Base-by-base conservation (phyloP, 129 eudicot genomes). In the Tanacetum coccineum region DNA sequence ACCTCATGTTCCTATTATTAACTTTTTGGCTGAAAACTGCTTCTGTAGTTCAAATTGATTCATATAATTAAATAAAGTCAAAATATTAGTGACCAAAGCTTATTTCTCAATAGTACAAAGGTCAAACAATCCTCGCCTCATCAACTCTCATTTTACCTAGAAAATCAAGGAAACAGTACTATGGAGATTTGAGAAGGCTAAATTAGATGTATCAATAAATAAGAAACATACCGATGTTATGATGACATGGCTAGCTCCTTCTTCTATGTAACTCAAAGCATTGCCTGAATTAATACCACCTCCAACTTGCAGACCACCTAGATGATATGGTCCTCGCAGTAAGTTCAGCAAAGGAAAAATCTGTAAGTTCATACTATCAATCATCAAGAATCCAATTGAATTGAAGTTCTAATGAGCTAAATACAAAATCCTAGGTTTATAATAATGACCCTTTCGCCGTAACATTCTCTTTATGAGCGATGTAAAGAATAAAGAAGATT, bases 271-370 rank as follows among this genome's bases (percentile, higher is more conserved):
- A 72, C 76, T 80, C 76, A 82, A 71, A 42, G 98, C 96, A 74
- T 93, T 93, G 61, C 70, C 71, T 39, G 91, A 60, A 81, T 80
- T 88, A 68, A 93, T 86, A 65, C 98, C 98, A 74, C 98, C 98
- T 65, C 98, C 98, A 69, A 93, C 79, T 81, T 93, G 98, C 92
- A 93, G 71, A 72, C 98, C 98, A 88, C 98, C 98, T 93, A 78
- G 68, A 79, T 77, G 75, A 76, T 70, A 80, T 59, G 82, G 79
- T 71, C 76, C 81, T 63, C 60, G 64, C 76, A 74, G 77, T 59
- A 82, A 77, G 81, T 88, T 78, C 58, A 76, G 70, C 72, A 26
- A 58, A 58, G 18, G 62, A 57, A 57, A 58, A 11, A 26, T 58
- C 63, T 58, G 63, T 58, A 13, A 58, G 20, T 58, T 58, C 39